Evolutionary conservation across 78 protist species (phyloP).

Genomic region (Dictyostelium capitatum): DNA sequence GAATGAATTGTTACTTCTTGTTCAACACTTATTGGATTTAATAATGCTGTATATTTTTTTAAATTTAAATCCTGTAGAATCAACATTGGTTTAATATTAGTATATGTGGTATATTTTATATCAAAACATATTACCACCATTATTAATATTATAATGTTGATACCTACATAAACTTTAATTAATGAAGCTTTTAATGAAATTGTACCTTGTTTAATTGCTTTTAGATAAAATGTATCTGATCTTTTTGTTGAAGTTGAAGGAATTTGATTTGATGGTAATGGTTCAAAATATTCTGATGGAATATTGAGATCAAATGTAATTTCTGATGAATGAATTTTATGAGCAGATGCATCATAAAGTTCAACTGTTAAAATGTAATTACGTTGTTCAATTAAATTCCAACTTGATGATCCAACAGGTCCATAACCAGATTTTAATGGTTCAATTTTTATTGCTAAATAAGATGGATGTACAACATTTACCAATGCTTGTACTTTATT

Average conservation of each 20-base stretch:
- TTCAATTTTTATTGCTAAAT: constrained; percentile 64
- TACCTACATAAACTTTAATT: constrained; percentile 34
- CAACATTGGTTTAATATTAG: not conserved
- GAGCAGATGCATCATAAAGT: constrained; percentile 70
- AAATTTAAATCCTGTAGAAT: constrained; percentile 23
- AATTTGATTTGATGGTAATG: constrained; percentile 21
- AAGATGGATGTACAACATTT: constrained; percentile 76
- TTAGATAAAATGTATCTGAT: constrained; percentile 36
- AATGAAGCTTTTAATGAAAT: constrained; percentile 16
- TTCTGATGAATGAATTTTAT: constrained; percentile 68
- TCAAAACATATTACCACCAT: not conserved
- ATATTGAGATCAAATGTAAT: constrained; percentile 41
- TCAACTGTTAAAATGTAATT: constrained; percentile 52
- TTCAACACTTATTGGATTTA: constrained; percentile 67
- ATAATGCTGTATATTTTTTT: constrained; percentile 20
- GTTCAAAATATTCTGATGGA: constrained; percentile 51
- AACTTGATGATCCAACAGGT: constrained; percentile 31
- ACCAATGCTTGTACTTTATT: constrained; percentile 74
- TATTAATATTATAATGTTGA: not conserved
- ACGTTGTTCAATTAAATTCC: constrained; percentile 58
- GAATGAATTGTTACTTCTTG: constrained; percentile 50
- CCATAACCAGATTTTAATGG: constrained; percentile 24
- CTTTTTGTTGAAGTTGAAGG: not conserved
- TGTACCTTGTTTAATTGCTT: constrained; percentile 48
- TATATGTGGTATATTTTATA: not conserved